Percentiles rank a stretch among this genome's conserved stretches.
phyloP scores from a whole-genome alignment of 371 early-diverging fungal genomes.

The Basidiobolus meristosporus region DNA sequence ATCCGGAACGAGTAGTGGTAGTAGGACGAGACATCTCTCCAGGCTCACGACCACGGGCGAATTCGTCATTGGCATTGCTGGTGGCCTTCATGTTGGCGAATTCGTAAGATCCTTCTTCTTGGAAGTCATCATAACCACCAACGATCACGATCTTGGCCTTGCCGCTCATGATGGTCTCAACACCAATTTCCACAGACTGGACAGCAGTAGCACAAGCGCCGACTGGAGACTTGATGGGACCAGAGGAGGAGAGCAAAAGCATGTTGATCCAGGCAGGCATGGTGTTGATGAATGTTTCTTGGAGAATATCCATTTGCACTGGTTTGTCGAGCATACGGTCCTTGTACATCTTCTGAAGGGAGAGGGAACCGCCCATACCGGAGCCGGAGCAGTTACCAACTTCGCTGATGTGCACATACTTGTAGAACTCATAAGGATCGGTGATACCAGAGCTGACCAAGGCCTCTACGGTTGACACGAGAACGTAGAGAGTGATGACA shows the following conservation, averaged over 20 bases:
- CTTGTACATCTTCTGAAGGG: constrained; percentile 62
- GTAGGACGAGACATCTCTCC: constrained; percentile 84
- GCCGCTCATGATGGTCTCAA: constrained; percentile 75
- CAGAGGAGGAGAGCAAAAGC: constrained; percentile 81
- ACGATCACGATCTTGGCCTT: constrained; percentile 90
- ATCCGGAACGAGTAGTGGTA: constrained; percentile 80
- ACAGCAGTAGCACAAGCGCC: constrained; percentile 91
- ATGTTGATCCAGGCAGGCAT: constrained; percentile 96
- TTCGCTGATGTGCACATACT: constrained; percentile 87
- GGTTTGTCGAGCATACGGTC: constrained; percentile 65
- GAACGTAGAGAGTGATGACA: constrained; percentile 66
- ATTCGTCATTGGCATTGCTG: constrained; percentile 64
- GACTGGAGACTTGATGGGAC: constrained; percentile 92
- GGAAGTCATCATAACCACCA: constrained; percentile 88
- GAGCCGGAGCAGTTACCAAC: constrained; percentile 84
- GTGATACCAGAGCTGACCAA: constrained; percentile 82
- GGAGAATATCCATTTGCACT: constrained; percentile 84
- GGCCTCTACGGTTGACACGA: constrained; percentile 87
- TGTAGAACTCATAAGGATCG: constrained; percentile 94
- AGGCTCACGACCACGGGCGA: constrained; percentile 73
- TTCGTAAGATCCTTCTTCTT: constrained; percentile 85
- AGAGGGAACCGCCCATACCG: constrained; percentile 70
- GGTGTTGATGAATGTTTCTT: constrained; percentile 90
- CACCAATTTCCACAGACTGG: constrained; percentile 81
- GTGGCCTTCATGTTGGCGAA: constrained; percentile 97